These are phyloP conservation scores for Xylaria longipes DNA, from an alignment of 495 filamentous ascomycete genomes.

Conservation along the genomic window DNA sequence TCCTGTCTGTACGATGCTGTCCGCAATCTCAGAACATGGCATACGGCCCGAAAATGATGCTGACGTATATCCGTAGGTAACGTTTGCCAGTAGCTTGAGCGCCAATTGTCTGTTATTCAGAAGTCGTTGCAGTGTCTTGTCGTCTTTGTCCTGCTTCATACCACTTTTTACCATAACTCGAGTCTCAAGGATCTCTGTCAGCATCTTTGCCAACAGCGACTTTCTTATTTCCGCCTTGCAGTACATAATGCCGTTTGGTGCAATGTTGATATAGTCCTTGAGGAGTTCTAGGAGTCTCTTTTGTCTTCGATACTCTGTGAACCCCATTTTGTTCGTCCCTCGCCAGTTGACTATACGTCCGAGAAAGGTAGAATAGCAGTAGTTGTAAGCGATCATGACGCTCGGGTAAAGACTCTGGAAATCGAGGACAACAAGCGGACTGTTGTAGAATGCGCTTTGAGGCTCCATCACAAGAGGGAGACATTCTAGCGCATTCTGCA, in stretches of 20 bases:
- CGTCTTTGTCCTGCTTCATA: slow-evolving; percentile 94
- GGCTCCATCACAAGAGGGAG: slow-evolving; percentile 97
- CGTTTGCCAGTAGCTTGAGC: slow-evolving; percentile 96
- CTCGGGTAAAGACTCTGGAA: slow-evolving; percentile 97
- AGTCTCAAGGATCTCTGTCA: slow-evolving; percentile 94
- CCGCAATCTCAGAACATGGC: slow-evolving; percentile 97
- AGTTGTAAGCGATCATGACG: slow-evolving; percentile 99
- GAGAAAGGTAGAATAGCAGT: slow-evolving; percentile 97
- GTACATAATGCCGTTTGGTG: slow-evolving; percentile 97
- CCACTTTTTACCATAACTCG: slow-evolving; percentile 97
- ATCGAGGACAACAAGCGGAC: slow-evolving; percentile 88
- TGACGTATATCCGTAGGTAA: slow-evolving; percentile 97
- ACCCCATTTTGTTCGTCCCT: slow-evolving; percentile 93
- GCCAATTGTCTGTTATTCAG: slow-evolving; percentile 94
- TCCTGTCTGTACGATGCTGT: slow-evolving; percentile 96
- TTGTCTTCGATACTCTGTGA: slow-evolving; percentile 80
- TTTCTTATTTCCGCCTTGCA: slow-evolving; percentile 84
- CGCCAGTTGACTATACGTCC: slow-evolving; percentile 85
- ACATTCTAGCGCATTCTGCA: slow-evolving; percentile 94
- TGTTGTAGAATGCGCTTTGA: slow-evolving; percentile 91
- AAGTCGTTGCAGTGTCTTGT: slow-evolving; percentile 82
- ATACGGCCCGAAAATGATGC: slow-evolving; percentile 95
- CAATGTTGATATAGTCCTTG: slow-evolving; percentile 87
- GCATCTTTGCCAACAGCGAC: slow-evolving; percentile 93
- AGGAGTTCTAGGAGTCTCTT: slow-evolving; percentile 77